Base-by-base conservation (phyloP, 2,329 filamentous ascomycete species). In the Penicillium concentricum region DNA sequence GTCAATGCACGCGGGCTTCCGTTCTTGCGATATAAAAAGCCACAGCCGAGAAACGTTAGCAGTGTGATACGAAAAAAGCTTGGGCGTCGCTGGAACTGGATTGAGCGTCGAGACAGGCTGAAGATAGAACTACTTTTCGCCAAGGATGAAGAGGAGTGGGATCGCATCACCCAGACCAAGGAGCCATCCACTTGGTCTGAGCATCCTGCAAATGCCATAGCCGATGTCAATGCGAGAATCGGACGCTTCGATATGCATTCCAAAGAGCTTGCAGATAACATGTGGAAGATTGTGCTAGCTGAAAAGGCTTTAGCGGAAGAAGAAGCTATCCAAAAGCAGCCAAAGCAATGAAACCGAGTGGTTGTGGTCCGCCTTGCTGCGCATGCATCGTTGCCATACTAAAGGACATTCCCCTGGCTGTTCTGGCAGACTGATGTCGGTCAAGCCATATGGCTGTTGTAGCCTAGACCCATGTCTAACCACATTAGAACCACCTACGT, bases 21-120 rank as follows among this genome's bases (percentile, higher is more conserved):
- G 2, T 73, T 78, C 42, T 62, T 79, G 45, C 73, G 76, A 47
- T 76, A 78, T 49, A 76, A 77, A 49, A 79, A 79, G 46, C 77
- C 76, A 2, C 74, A 78, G 50, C 76, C 77, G 9, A 69, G 66
- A 57, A 71, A 69, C 50, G 57, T 79, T 24, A 76, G 73, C 45
- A 62, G 70, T 5, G 65, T 76, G 2, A 65, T 79, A 51, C 68
- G 69, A 44, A 65, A 61, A 30, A 76, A 75, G 48, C 65, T 75
- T 18, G 64, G 65, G 10, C 70, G 64, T 20, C 71, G 76, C 20
- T 70, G 70, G 66, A 69, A 69, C 10, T 63, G 67, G 28, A 70
- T 76, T 35, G 63, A 69, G 39, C 68, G 67, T 34, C 71, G 72
- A 15, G 62, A 74, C 5, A 61, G 66, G 18, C 42, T 78, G 46